Conservation (phyloP, 805 yeast genomes). For the Kuraishia piskuri region DNA sequence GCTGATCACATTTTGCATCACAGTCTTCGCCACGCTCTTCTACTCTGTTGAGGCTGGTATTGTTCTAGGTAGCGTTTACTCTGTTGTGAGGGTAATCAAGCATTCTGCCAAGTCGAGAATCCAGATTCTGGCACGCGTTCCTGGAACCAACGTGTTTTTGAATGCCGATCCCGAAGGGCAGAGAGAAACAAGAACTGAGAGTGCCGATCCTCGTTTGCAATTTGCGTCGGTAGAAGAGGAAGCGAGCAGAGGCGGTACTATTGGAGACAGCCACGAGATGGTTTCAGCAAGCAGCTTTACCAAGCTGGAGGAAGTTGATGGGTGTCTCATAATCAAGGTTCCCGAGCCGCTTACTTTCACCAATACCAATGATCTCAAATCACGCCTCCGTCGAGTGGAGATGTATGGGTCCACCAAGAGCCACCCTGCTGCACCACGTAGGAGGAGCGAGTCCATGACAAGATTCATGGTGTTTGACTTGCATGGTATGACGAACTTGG, state of each 20-base stretch:
- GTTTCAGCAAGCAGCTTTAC: slow-evolving; percentile 6
- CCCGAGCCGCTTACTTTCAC: slow-evolving; percentile 90
- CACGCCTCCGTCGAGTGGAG: slow-evolving; percentile 62
- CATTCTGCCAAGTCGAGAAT: slow-evolving; percentile 78
- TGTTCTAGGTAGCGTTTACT: slow-evolving; percentile 75
- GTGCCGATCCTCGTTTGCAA: neutral
- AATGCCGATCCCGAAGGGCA: slow-evolving; percentile 54
- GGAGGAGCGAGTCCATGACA: slow-evolving; percentile 35
- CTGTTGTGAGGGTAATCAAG: slow-evolving; percentile 68
- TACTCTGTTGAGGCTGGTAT: slow-evolving; percentile 88
- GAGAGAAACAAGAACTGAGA: neutral
- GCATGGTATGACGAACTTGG: slow-evolving; percentile 74
- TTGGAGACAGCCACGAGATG: slow-evolving; percentile 4
- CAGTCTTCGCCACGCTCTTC: slow-evolving; percentile 53
- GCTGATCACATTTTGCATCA: slow-evolving; percentile 55
- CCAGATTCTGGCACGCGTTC: slow-evolving; percentile 68
- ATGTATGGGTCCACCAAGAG: slow-evolving; percentile 63
- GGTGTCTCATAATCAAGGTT: slow-evolving; percentile 68
- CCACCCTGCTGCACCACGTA: slow-evolving; percentile 67
- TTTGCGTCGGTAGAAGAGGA: neutral
- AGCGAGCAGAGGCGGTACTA: neutral
- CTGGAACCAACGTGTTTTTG: slow-evolving; percentile 51
- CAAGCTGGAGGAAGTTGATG: slow-evolving; percentile 44
- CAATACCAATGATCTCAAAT: slow-evolving; percentile 68
- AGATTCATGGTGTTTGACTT: slow-evolving; percentile 65